These are phyloP conservation scores for Nakazawaea wickerhamii DNA, from an alignment of 805 yeast species.

Conservation along the genomic window DNA sequence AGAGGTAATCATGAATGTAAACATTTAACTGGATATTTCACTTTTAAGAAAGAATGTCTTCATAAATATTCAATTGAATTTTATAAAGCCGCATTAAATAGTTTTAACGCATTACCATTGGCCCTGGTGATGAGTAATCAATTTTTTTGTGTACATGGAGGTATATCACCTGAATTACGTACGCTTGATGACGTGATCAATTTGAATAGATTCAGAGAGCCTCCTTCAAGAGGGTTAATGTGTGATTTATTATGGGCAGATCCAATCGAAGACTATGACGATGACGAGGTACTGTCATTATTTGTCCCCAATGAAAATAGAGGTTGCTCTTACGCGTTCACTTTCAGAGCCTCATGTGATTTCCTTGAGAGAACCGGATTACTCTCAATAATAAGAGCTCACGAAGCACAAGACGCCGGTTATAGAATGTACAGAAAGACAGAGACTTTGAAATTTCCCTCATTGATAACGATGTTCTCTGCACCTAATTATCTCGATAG, in stretches of 20 bases:
- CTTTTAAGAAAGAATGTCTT: conserved; percentile 84
- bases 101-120: conserved; percentile 84
- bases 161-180: conserved; percentile 79
- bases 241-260: conserved; percentile 97
- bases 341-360: conserved; percentile 75
- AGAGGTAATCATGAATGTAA: conserved; percentile 95
- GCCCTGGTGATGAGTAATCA: conserved; percentile 93
- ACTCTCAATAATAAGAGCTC: conserved; percentile 87
- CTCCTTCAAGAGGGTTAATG: conserved; percentile 90
- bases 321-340: conserved; percentile 89
- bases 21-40: conserved; percentile 90
- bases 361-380: conserved; percentile 76
- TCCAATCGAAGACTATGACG: conserved; percentile 85
- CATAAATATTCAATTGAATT: conserved; percentile 67
- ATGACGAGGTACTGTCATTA: conserved; percentile 31
- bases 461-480: conserved; percentile 83
- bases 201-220: conserved; percentile 81
- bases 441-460: conserved; percentile 79
- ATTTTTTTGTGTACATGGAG: conserved; percentile 95
- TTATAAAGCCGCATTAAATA: conserved; percentile 67
- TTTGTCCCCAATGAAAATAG: conserved; percentile 69
- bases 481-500: conserved; percentile 94
- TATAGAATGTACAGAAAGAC: conserved; percentile 91
- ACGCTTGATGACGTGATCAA: conserved; percentile 61
- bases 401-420: conserved; percentile 97